A percentile compares a stretch with the other conserved stretches of the same genome.
Evolutionary conservation across 1,139 yeast genomes (phyloP).

Genomic region (Suhomyces ambrosiae): DNA sequence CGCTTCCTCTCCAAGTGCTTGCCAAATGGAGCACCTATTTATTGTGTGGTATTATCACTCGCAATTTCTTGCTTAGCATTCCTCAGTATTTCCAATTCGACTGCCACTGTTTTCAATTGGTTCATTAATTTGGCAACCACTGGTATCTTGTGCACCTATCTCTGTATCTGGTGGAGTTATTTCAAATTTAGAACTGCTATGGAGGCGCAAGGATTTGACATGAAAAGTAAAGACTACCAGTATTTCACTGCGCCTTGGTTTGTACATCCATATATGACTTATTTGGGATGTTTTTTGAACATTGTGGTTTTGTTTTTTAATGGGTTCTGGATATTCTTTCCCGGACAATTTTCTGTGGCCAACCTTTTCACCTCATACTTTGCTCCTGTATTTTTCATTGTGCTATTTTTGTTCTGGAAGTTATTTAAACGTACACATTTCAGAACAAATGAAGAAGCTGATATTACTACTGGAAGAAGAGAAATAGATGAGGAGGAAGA

Average conservation of each 20-base stretch:
- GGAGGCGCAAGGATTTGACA: constrained; percentile 34
- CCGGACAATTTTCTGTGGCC: constrained; percentile 37
- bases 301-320: constrained; percentile 36
- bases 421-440: constrained; percentile 34
- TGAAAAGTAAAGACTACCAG: constrained; percentile 25
- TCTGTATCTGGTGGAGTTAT: constrained; percentile 51
- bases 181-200: constrained; percentile 39
- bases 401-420: constrained; percentile 38
- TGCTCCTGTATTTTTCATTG: constrained; percentile 38
- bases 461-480: constrained; percentile 38
- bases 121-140: constrained; percentile 49
- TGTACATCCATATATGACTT: constrained; percentile 36
- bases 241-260: constrained; percentile 31
- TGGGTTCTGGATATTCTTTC: constrained; percentile 48
- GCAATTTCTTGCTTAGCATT: constrained; percentile 30
- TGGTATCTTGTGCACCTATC: constrained; percentile 55
- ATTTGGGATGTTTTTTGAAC: constrained; percentile 33
- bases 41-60: constrained; percentile 30
- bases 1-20: constrained; percentile 36
- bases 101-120: constrained; percentile 41
- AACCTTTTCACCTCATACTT: constrained; percentile 44
- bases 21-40: constrained; percentile 39
- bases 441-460: constrained; percentile 37
- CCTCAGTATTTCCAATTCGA: constrained; percentile 30
- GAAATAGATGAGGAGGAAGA: constrained; percentile 40